A percentile compares a stretch with the other conserved stretches of the same genome.
Conservation (phyloP, 2,329 filamentous ascomycete genomes). For the Aspergillus udagawae region DNA sequence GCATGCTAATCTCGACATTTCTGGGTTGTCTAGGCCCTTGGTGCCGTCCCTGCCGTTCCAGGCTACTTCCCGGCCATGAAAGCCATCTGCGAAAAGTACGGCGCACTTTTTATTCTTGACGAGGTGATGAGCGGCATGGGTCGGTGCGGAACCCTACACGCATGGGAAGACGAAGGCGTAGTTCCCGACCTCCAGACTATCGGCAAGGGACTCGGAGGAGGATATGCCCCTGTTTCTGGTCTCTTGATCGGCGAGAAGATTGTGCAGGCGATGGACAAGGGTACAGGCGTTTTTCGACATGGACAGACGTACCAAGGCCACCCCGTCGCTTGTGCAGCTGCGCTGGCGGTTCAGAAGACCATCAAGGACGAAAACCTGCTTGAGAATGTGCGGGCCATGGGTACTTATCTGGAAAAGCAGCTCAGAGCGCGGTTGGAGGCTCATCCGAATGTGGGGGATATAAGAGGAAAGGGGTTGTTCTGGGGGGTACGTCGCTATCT, state of each 20-base stretch:
- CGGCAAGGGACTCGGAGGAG: conserved; percentile 57
- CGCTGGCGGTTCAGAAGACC: conserved; percentile 59
- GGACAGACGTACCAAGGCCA: conserved; percentile 61
- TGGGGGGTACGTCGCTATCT: conserved; percentile 49
- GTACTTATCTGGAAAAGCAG: conserved; percentile 38
- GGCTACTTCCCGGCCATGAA: conserved; percentile 69
- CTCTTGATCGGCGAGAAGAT: conserved; percentile 51
- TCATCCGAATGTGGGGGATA: conserved; percentile 53
- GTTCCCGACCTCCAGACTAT: conserved; percentile 58
- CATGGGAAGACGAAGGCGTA: conserved; percentile 57
- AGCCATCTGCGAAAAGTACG: conserved; percentile 65
- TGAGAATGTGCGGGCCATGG: conserved; percentile 55
- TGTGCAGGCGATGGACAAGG: conserved; percentile 45
- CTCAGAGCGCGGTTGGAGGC: conserved; percentile 43
- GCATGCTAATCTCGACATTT: not conserved
- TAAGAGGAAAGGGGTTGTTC: conserved; percentile 57
- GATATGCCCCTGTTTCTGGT: conserved; percentile 53
- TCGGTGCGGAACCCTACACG: conserved; percentile 55
- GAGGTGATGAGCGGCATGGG: conserved; percentile 69
- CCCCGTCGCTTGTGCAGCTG: conserved; percentile 53
- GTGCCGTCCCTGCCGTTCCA: conserved; percentile 61
- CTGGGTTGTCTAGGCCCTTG: conserved; percentile 50
- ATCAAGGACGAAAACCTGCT: conserved; percentile 56
- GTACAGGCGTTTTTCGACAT: conserved; percentile 51
- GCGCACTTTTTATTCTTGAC: conserved; percentile 71